Evolutionary conservation across 352 stramenopile genomes (phyloP).

Genomic region (Phytophthora gonapodyides): DNA sequence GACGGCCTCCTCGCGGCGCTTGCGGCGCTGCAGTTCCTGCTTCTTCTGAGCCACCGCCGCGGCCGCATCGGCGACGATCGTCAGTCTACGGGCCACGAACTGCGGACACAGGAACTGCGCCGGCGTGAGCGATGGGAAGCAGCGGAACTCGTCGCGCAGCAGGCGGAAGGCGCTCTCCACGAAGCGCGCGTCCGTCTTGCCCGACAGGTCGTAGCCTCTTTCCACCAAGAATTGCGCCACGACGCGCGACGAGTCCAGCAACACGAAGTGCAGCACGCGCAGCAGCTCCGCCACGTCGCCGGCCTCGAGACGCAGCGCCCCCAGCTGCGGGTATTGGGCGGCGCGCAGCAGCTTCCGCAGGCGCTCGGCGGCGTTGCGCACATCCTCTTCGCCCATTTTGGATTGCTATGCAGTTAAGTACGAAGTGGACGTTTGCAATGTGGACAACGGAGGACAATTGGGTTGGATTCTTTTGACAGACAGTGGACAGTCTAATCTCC

Average conservation of each 20-base stretch:
- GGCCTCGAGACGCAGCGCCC: conserved; percentile 39
- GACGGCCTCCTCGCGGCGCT: conserved; percentile 54
- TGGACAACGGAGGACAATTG: conserved; percentile 6
- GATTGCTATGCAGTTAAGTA: neutral
- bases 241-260: conserved; percentile 77
- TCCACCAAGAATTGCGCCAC: conserved; percentile 59
- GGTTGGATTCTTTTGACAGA: conserved; percentile 11
- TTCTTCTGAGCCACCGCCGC: conserved; percentile 54
- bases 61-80: conserved; percentile 61
- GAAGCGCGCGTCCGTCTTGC: conserved; percentile 80
- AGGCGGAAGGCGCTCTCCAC: conserved; percentile 76
- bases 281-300: conserved; percentile 58
- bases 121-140: conserved; percentile 66
- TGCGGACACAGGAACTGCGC: conserved; percentile 69
- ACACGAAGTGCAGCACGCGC: conserved; percentile 64
- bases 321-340: conserved; percentile 54
- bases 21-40: conserved; percentile 42
- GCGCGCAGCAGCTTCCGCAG: conserved; percentile 60
- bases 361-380: conserved; percentile 62
- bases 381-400: conserved; percentile 30
- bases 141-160: conserved; percentile 72
- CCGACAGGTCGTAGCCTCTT: conserved; percentile 74
- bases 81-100: conserved; percentile 62
- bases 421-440: conserved; percentile 1
- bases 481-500: conserved; percentile 30